Base-by-base conservation (phyloP, 345 rosid species). In the Eutrema japonicum region DNA sequence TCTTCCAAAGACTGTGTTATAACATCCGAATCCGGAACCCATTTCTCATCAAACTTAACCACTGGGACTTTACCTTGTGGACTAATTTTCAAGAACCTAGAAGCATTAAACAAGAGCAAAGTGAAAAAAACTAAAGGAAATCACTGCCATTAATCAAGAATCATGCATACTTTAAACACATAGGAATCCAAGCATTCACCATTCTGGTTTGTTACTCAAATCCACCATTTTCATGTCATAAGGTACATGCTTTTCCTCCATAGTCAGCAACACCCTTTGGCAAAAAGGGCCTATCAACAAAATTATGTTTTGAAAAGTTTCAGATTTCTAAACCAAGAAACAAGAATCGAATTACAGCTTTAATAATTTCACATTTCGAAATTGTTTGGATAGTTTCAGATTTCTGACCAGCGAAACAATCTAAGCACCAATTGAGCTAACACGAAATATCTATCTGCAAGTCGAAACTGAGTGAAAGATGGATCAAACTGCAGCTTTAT, bases 61-160 rank as follows among this genome's bases (percentile, higher is more conserved):
- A 89, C 88, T 61, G 97, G 98, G 75, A 94, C 97, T 84, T 94
- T 89, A 48, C 98, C 98, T 82, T 91, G 93, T 11, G 95, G 87
- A 57, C 83, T 89, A 65, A 94, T 66, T 66, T 88, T 78, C 71
- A 94, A 79, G 84, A 94, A 94, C 97, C 97, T 94, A 75, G 10
- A 51, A 51, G 27, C 41, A 59, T 4, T 12, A 66, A 37, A 40
- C n/a, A 52, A 46, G 14, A 52, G 47, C 14, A 55, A 14, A 8
- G 2, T 35, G 27, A 46, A n/a, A 6, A 60, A 27, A 38, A 7
- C 8, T 36, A 8, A 52, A 62, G 41, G 33, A 63, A 69, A 54
- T 7, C 58, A 43, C 33, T 8, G 63, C 11, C 37, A 12, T 35
- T 16, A 66, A 35, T 35, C 5, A 66, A 12, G 29, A 63, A 58